A percentile compares a stretch with the other conserved stretches of the same genome.
Evolutionary conservation across 164 flowering plant species (phyloP).

Genomic region (Amborella trichopoda): DNA sequence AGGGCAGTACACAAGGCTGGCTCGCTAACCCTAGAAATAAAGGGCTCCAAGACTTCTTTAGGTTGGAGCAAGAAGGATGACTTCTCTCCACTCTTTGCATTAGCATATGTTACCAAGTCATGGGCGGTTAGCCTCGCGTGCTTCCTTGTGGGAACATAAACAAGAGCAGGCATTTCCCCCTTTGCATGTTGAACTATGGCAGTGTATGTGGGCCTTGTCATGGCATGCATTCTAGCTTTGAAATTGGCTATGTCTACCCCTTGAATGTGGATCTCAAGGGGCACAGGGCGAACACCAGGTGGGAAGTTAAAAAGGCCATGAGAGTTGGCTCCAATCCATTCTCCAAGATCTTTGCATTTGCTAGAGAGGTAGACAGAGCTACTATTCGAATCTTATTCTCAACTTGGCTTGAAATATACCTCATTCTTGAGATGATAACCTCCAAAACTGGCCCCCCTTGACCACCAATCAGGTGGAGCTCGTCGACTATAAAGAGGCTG

Average conservation of each 20-base stretch:
- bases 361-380: conserved; percentile 86
- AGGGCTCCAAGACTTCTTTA: conserved; percentile 29
- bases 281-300: conserved; percentile 90
- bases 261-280: conserved; percentile 87
- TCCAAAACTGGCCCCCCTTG: conserved; percentile 88
- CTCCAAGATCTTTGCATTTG: conserved; percentile 97
- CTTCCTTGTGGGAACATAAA: conserved; percentile 89
- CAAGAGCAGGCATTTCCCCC: conserved; percentile 78
- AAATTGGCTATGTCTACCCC: conserved; percentile 92
- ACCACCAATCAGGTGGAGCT: conserved; percentile 90
- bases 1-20: background rate
- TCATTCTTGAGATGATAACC: conserved; percentile 92
- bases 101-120: conserved; percentile 70
- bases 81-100: conserved; percentile 43
- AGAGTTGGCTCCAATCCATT: conserved; percentile 97
- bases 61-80: conserved; percentile 43
- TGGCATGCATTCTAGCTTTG: conserved; percentile 98
- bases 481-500: conserved; percentile 86
- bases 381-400: conserved; percentile 87
- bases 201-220: conserved; percentile 91
- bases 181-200: conserved; percentile 83
- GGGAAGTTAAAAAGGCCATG: conserved; percentile 97
- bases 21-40: background rate
- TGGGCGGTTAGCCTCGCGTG: conserved; percentile 79
- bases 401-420: conserved; percentile 78